These are phyloP conservation scores for Ceratocystiopsis sp. DNA, from an alignment of 2,329 filamentous ascomycete genomes.

Conservation along the genomic window DNA sequence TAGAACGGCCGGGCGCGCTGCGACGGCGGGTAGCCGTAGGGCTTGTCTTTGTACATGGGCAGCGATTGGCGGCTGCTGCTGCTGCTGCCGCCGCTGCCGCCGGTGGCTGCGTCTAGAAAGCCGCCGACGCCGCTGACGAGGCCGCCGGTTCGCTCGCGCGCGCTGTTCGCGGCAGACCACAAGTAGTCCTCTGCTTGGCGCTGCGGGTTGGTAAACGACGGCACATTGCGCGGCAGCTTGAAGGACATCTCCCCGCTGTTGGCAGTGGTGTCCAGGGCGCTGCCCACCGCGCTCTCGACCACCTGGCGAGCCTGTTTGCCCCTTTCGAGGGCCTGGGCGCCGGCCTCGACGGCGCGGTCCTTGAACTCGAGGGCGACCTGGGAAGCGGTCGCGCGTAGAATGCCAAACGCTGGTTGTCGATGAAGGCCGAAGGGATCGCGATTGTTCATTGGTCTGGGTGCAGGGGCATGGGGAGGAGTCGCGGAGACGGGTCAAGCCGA, in stretches of 20 bases:
- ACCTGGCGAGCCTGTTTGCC: conserved; percentile 19
- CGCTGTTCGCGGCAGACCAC: conserved; percentile 31
- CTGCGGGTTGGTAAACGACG: conserved; percentile 48
- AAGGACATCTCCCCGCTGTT: conserved; percentile 40
- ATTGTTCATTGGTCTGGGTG: conserved; percentile 19
- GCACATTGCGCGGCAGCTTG: conserved; percentile 50
- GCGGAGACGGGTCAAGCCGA: too few relatives aligned
- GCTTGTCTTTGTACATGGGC: conserved; percentile 99
- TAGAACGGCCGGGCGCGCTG: conserved; percentile 41
- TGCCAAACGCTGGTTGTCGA: conserved; percentile 21
- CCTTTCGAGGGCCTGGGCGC: conserved; percentile 28
- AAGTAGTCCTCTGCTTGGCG: conserved; percentile 47
- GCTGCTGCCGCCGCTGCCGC: conserved; percentile 10
- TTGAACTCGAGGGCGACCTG: conserved; percentile 26
- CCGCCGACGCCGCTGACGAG: conserved; percentile 46
- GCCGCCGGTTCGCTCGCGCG: conserved; percentile 11
- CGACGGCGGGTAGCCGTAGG: conserved; percentile 52
- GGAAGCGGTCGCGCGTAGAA: conserved; percentile 31
- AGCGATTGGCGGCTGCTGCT: conserved; percentile 28
- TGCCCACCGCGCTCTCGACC: conserved; percentile 9
- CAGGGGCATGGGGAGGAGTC: conserved; percentile 3
- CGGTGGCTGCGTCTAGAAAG: conserved; percentile 39
- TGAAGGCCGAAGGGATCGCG: conserved; percentile 26
- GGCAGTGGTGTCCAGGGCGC: conserved; percentile 4
- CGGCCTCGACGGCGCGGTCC: conserved; percentile 31